A percentile compares a stretch with the other conserved stretches of the same genome.
Conservation (phyloP, 2,329 filamentous ascomycete genomes). For the Endoconidiophora polonica region DNA sequence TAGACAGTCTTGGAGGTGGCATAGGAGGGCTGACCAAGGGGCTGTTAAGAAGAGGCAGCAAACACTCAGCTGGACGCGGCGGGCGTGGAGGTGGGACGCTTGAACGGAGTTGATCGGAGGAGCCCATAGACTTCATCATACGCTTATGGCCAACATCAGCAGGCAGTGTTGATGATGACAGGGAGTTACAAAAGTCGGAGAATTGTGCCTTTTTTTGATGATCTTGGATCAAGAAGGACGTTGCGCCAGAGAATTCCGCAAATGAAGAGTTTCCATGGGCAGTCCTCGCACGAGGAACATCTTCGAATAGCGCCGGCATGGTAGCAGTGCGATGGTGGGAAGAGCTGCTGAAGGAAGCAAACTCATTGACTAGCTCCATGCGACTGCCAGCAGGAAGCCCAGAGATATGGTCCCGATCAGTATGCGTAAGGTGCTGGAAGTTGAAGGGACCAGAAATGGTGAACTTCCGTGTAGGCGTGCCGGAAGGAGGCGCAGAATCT, state of each 20-base stretch:
- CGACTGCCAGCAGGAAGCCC: constrained; percentile 25
- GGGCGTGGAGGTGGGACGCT: constrained; percentile 30
- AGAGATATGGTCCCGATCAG: constrained; percentile 31
- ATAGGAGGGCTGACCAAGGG: constrained; percentile 22
- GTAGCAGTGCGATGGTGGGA: constrained; percentile 2
- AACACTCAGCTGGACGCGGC: constrained; percentile 25
- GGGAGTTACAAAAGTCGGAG: no score
- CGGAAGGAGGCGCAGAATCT: background rate
- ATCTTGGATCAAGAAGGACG: constrained; percentile 5
- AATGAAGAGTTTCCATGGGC: constrained; percentile 12
- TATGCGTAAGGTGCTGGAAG: constrained; percentile 49
- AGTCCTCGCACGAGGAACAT: constrained; percentile 15
- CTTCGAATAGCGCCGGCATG: constrained; percentile 8
- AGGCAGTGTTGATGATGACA: constrained; percentile 2
- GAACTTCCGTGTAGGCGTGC: constrained; percentile 17
- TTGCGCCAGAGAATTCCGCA: constrained; percentile 14
- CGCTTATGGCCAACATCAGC: constrained; percentile 19
- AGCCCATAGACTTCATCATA: constrained; percentile 27
- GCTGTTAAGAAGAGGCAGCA: constrained; percentile 10
- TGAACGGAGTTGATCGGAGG: constrained; percentile 32
- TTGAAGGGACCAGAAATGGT: constrained; percentile 49
- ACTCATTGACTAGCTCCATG: constrained; percentile 27
- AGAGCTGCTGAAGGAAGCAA: constrained; percentile 15
- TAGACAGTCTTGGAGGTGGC: constrained; percentile 38
- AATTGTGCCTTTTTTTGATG: background rate